phyloP scores from a whole-genome alignment of 352 stramenopile genomes.

The Pythium chondricola region DNA sequence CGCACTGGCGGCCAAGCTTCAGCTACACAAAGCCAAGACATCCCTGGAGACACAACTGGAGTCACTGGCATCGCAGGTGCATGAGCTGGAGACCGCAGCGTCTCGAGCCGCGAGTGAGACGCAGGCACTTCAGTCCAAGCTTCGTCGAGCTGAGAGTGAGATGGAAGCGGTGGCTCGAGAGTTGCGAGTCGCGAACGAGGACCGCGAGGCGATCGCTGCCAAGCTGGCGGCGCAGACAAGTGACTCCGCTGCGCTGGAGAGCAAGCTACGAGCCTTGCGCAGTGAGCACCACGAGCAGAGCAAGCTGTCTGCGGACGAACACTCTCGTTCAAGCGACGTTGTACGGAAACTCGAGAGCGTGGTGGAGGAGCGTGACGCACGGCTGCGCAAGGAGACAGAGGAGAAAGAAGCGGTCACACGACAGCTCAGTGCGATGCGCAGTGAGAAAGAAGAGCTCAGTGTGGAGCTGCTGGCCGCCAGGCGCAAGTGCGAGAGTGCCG shows the following conservation, averaged over 20 bases:
- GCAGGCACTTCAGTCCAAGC: constrained; percentile 25
- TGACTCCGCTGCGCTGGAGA: constrained; percentile 23
- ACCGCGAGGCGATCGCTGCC: constrained; percentile 19
- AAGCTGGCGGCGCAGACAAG: constrained; percentile 19
- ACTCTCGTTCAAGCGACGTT: constrained; percentile 3
- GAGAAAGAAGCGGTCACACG: constrained; percentile 14
- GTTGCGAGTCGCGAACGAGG: constrained; percentile 17
- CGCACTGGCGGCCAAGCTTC: constrained; percentile 3
- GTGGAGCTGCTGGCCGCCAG: constrained; percentile 6
- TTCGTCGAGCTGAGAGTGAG: constrained; percentile 30
- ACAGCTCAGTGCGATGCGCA: constrained; percentile 3
- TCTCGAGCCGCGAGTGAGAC: constrained; percentile 14
- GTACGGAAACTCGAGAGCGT: constrained; percentile 18
- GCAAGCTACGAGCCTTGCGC: constrained; percentile 19
- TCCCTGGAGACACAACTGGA: constrained; percentile 21
- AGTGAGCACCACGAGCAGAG: constrained; percentile 25
- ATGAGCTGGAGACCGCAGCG: constrained; percentile 20
- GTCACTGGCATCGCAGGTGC: constrained; percentile 13
- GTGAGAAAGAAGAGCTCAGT: constrained; percentile 18
- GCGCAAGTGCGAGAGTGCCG: constrained; percentile 13
- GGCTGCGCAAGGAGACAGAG: constrained; percentile 11
- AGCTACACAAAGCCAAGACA: constrained; percentile 23
- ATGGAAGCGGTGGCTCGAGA: constrained; percentile 18
- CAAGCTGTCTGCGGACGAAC: constrained; percentile 25
- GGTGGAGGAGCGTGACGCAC: constrained; percentile 13